Evolutionary conservation across 2,329 filamentous ascomycete genomes (phyloP), one percentile per base, ranked within the genome.

Genomic region (Rhynchosporium secalis): DNA sequence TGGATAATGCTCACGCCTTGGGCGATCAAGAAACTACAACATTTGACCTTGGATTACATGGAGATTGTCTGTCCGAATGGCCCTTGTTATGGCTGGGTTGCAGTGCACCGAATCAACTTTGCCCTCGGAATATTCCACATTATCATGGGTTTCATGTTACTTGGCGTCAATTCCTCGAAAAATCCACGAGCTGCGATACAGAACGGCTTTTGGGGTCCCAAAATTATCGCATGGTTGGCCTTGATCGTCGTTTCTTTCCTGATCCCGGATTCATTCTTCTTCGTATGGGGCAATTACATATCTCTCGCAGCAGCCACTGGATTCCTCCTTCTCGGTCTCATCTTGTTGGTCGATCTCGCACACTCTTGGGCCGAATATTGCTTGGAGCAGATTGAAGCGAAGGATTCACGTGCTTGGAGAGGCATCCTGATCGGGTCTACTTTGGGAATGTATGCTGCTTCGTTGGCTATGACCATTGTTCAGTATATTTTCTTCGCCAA

Each of bases 1-100:
- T 99, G 95, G 95, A 91, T 99, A 70, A 96, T 98, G 92, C 92
- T 99, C 79, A 99, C 95, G 28, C 91, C 92, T 58, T 99, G 95
- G 95, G 95, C 95, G 40, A 91, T 99, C 74, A 91, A 96, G 72
- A 98, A 98, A 76, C 83, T 99, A 5, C 88, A 98, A 77, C 86
- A 96, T 68, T 81, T 98, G 60, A 95, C 92, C 12, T 83, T 99
- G 68, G 92, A 98, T 78, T 98, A 97, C 74, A 93, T 99, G 80
- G 92, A 92, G 72, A 96, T 99, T 73, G 89, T 89, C 72, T 99
- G 95, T 75, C 88, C 91, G 33, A 93, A 90, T 56, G 91, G 94
- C 69, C 85, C 94, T 73, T 99, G 95, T 75, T 90, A 96, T 74
- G 95, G 95, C 70, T 99, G 95, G 86, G 88, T 97, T 54, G 95